A percentile compares a stretch with the other conserved stretches of the same genome.
Evolutionary conservation across 805 yeast genomes (phyloP).

Genomic region (Henningerozyma blattae): DNA sequence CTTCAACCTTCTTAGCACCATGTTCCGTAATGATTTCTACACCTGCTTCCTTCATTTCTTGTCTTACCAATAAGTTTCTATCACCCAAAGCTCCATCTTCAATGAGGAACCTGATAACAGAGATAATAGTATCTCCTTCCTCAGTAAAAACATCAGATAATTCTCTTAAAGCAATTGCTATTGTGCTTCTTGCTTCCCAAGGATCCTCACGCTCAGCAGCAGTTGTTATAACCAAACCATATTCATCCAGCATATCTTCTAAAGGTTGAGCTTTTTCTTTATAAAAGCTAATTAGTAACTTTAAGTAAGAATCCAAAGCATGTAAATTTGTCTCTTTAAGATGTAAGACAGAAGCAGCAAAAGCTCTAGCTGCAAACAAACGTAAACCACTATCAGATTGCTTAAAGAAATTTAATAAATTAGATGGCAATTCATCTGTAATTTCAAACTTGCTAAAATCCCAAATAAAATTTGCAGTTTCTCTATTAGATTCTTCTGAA

Average conservation of each 20-base stretch:
- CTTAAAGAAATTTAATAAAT: conserved; percentile 40
- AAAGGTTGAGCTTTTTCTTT: conserved; percentile 55
- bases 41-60: conserved; percentile 85
- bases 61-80: conserved; percentile 56
- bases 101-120: conserved; percentile 52
- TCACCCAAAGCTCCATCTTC: conserved; percentile 63
- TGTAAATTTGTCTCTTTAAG: conserved; percentile 17
- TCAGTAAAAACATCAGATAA: conserved; percentile 36
- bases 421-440: conserved; percentile 25
- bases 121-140: conserved; percentile 31
- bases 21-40: conserved; percentile 52
- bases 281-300: conserved; percentile 43
- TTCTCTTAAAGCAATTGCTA: conserved; percentile 54
- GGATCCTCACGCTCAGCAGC: conserved; percentile 53
- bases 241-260: conserved; percentile 64
- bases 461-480: conserved; percentile 76
- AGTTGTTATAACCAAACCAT: conserved; percentile 61
- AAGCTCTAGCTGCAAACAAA: conserved; percentile 57
- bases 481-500: conserved; percentile 47
- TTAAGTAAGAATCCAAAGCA: conserved; percentile 27
- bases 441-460: conserved; percentile 48
- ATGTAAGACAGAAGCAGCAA: conserved; percentile 42
- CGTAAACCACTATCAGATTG: conserved; percentile 56
- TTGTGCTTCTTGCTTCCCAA: conserved; percentile 80
- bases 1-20: conserved; percentile 59